These are phyloP conservation scores for Solanum tarapatanum DNA, from an alignment of 257 asterid genomes.

Conservation along the genomic window DNA sequence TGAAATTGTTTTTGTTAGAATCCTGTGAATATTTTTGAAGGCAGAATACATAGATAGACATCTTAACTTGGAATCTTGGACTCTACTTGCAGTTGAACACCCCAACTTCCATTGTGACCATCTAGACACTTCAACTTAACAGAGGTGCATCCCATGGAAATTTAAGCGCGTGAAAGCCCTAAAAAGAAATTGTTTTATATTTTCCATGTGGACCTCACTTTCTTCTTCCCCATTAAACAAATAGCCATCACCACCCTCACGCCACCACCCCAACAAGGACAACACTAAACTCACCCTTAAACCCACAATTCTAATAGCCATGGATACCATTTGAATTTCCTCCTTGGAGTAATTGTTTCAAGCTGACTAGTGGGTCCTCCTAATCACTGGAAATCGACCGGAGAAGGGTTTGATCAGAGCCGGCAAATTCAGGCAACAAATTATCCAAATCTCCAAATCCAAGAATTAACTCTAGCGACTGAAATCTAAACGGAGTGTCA, in stretches of 20 bases:
- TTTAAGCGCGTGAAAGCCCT: neutral
- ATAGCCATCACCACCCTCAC: neutral
- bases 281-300: neutral
- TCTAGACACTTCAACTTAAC: neutral
- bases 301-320: neutral
- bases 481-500: neutral
- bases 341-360: constrained; percentile 11
- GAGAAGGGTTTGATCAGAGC: constrained; percentile 22
- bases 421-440: constrained; percentile 26
- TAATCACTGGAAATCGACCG: constrained; percentile 23
- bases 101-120: neutral
- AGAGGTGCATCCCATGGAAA: neutral
- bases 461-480: neutral
- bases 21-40: neutral
- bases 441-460: constrained; percentile 39
- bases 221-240: neutral
- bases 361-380: constrained; percentile 15
- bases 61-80: neutral
- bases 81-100: neutral
- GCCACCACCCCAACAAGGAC: neutral
- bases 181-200: neutral
- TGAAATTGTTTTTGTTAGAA: neutral
- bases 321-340: neutral
- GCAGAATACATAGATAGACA: neutral
- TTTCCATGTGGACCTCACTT: neutral